phyloP scores from a whole-genome alignment of 371 early-diverging fungal species.

The Entomophthora muscae region DNA sequence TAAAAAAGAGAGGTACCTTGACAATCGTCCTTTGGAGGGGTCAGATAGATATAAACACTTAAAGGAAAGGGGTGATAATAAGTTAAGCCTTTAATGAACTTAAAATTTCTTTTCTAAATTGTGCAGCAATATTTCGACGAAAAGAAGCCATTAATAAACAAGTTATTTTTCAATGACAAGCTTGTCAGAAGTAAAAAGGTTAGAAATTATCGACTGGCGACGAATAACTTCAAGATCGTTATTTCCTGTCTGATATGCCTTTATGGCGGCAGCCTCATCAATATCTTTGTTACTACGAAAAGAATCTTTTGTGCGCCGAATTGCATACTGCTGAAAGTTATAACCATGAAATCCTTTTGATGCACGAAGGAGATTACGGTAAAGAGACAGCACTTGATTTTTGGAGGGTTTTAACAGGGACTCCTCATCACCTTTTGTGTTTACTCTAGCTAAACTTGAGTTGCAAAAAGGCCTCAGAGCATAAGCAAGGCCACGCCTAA shows the following conservation, averaged over 20 bases:
- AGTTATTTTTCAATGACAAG: conserved; percentile 32
- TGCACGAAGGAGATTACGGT: conserved; percentile 38
- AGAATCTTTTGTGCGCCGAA: conserved; percentile 41
- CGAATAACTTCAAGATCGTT: conserved; percentile 40
- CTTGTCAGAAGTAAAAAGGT: conserved; percentile 31
- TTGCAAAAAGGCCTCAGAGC: background rate
- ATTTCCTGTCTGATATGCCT: conserved; percentile 27
- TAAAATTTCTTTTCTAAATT: no score
- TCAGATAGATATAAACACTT: no score
- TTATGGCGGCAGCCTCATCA: conserved; percentile 29
- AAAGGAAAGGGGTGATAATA: no score
- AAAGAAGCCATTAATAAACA: no score
- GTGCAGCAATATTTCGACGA: no score
- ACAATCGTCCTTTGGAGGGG: no score
- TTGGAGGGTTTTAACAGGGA: background rate
- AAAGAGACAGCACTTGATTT: conserved; percentile 32
- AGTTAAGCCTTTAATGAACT: no score
- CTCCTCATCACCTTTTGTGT: background rate
- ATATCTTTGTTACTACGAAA: conserved; percentile 36
- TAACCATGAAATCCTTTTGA: conserved; percentile 38
- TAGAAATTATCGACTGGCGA: conserved; percentile 42
- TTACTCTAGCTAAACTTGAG: background rate
- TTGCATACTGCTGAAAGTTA: conserved; percentile 55
- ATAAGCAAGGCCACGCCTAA: background rate
- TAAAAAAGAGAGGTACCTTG: no score